These are phyloP conservation scores for Saccharomyces hybrid DNA, from an alignment of 1,139 yeast species.

Conservation along the genomic window DNA sequence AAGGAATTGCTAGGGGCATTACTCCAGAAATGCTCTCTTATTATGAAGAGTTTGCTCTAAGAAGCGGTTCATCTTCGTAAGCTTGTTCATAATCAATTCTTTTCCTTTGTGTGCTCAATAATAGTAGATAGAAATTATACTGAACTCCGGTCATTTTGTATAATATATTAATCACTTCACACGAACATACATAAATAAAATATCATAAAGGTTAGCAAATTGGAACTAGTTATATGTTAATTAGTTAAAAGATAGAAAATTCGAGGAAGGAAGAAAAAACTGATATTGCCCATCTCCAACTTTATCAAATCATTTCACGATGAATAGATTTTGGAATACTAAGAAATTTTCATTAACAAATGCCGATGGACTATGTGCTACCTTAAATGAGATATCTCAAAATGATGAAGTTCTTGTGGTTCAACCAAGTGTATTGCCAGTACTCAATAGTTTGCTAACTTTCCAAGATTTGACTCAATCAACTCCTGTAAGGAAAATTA, in stretches of 20 bases:
- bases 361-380: slow-evolving; percentile 12
- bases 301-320: slow-evolving; percentile 2
- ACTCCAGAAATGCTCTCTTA: slow-evolving; percentile 77
- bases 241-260: not conserved
- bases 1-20: slow-evolving; percentile 64
- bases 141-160: not conserved
- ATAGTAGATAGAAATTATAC: not conserved
- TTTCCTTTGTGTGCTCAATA: not conserved
- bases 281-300: not conserved
- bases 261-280: not conserved
- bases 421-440: slow-evolving; percentile 17
- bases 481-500: slow-evolving; percentile 23
- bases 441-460: slow-evolving; percentile 19
- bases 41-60: slow-evolving; percentile 54
- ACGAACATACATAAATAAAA: not conserved
- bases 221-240: not conserved
- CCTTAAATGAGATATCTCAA: slow-evolving; percentile 13
- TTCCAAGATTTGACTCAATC: slow-evolving; percentile 22
- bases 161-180: not conserved
- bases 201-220: not conserved
- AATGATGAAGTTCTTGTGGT: slow-evolving; percentile 20
- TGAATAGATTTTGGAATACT: slow-evolving; percentile 23
- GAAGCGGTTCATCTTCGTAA: slow-evolving; percentile 22
- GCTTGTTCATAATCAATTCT: not conserved
- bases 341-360: slow-evolving; percentile 16